These are phyloP conservation scores for Begonia loranthoides DNA, from an alignment of 306 rosid species.

Conservation along the genomic window DNA sequence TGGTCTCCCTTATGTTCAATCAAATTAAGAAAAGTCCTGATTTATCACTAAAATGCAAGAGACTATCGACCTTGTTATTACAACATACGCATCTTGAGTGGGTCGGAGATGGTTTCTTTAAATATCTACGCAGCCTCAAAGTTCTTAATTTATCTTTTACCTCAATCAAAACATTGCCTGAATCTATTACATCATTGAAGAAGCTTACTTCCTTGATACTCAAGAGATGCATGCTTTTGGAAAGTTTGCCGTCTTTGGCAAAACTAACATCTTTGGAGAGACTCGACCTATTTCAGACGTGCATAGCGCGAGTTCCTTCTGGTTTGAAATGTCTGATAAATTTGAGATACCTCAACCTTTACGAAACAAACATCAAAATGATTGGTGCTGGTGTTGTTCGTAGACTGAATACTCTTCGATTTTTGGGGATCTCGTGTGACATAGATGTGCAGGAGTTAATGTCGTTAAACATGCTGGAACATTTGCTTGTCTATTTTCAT, in stretches of 20 bases:
- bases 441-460: background rate
- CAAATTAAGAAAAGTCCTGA: background rate
- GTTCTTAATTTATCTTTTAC: conserved; percentile 6
- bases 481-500: background rate
- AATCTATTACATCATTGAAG: conserved; percentile 4
- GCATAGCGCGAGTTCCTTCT: conserved; percentile 2
- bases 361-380: background rate
- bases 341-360: conserved; percentile 1
- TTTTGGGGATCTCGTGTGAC: background rate
- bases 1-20: background rate
- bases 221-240: background rate
- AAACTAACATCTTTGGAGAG: background rate
- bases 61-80: conserved; percentile 4
- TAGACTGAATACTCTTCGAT: background rate
- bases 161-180: background rate
- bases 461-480: background rate
- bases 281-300: background rate
- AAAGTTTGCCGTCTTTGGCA: conserved; percentile 2
- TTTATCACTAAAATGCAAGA: background rate
- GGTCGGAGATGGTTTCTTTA: background rate
- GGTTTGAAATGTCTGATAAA: conserved; percentile 5
- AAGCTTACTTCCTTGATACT: conserved; percentile 6
- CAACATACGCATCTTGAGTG: background rate
- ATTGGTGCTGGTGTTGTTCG: background rate
- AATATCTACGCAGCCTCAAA: background rate